These are phyloP conservation scores for Eucommia ulmoides DNA, from an alignment of 257 asterid genomes.

Conservation along the genomic window DNA sequence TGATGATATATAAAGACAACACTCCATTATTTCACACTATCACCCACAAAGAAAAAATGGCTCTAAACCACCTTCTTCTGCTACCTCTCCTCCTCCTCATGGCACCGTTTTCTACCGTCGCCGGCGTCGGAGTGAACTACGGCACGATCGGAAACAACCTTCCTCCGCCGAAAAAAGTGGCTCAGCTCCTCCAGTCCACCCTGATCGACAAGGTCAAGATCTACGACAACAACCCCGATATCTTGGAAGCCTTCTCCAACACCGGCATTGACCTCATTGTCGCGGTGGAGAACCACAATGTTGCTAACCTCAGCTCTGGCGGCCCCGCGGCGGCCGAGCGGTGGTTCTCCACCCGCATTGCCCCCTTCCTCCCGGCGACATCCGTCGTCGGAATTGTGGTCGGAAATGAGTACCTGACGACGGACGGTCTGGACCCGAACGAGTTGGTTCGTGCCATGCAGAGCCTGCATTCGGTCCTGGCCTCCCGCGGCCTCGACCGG, in stretches of 20 bases:
- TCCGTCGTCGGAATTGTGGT: conserved; percentile 40
- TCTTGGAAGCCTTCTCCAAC: conserved; percentile 55
- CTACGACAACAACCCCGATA: conserved; percentile 51
- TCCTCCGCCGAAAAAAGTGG: conserved; percentile 49
- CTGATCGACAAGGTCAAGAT: conserved; percentile 45
- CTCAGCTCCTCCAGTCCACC: conserved; percentile 53
- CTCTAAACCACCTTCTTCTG: not conserved
- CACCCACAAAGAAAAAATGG: no score
- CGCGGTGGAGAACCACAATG: conserved; percentile 35
- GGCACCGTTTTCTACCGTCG: conserved; percentile 11
- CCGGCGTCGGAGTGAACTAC: conserved; percentile 44
- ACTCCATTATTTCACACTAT: no score
- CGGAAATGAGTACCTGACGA: conserved; percentile 54
- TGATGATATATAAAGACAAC: no score
- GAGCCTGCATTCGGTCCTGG: conserved; percentile 29
- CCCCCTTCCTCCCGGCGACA: conserved; percentile 51
- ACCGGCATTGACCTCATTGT: conserved; percentile 53
- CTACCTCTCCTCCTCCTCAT: not conserved
- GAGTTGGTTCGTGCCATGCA: conserved; percentile 44
- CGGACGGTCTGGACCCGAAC: conserved; percentile 29
- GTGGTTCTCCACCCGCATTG: conserved; percentile 40
- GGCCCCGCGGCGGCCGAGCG: conserved; percentile 24
- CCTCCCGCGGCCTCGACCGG: conserved; percentile 35
- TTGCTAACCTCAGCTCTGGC: conserved; percentile 28
- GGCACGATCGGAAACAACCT: conserved; percentile 67